phyloP scores from a whole-genome alignment of 2,329 filamentous ascomycete genomes.

The Pseudocercospora cruenta region DNA sequence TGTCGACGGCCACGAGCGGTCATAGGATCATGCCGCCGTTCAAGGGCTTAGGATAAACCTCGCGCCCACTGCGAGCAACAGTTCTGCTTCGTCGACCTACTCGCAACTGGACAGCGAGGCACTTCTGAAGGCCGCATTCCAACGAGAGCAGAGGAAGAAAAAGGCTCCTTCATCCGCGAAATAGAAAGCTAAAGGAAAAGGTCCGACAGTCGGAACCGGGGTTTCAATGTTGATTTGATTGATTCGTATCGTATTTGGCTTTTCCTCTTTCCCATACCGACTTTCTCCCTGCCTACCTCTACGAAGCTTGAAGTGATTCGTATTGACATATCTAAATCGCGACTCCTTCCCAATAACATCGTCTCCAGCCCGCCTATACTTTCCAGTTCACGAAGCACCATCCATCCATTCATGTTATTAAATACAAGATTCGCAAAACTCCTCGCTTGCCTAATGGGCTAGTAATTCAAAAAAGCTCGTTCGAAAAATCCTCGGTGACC shows the following conservation, averaged over 20 bases:
- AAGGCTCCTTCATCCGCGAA: background rate
- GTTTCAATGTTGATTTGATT: background rate
- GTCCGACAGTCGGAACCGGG: background rate
- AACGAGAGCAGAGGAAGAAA: background rate
- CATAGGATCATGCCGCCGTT: too few relatives aligned
- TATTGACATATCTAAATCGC: background rate
- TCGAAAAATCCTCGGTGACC: background rate
- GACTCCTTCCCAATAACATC: too few relatives aligned
- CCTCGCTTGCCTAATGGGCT: conserved; percentile 1
- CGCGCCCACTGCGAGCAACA: too few relatives aligned
- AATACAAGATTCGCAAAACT: conserved; percentile 2
- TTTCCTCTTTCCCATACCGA: background rate
- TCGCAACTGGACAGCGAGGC: background rate
- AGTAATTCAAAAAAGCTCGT: background rate
- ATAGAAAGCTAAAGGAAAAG: background rate
- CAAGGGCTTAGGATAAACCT: too few relatives aligned
- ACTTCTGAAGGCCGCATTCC: background rate
- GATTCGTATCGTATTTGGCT: background rate
- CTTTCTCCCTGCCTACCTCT: background rate
- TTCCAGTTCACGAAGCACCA: background rate
- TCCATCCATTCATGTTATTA: background rate
- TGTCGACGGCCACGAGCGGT: too few relatives aligned
- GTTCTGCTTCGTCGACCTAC: background rate
- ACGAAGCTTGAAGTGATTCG: background rate
- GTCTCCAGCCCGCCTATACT: background rate